A percentile compares a stretch with the other conserved stretches of the same genome.
phyloP scores from a whole-genome alignment of 2,329 filamentous ascomycete genomes.

The Teratosphaeriaceae sp. region DNA sequence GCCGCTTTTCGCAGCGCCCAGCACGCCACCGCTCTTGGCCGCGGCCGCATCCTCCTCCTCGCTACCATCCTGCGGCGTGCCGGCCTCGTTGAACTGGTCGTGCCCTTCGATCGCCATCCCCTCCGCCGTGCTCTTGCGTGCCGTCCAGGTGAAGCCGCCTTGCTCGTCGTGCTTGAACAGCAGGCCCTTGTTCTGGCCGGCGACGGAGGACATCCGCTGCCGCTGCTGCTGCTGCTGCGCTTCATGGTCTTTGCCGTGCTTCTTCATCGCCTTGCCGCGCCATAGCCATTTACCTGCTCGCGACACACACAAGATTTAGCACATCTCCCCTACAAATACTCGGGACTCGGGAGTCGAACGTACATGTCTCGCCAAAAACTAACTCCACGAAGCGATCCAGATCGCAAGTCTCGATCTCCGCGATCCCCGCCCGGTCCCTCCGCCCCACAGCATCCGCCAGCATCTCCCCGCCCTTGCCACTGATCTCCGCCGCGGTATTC shows the following conservation, averaged over 20 bases:
- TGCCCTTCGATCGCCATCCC: background rate
- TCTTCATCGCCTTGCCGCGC: constrained; percentile 79
- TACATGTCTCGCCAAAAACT: constrained; percentile 71
- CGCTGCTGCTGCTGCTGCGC: constrained; percentile 10
- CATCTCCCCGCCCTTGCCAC: constrained; percentile 89
- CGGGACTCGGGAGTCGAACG: no score
- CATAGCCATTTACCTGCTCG: constrained; percentile 92
- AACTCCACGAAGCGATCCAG: constrained; percentile 76
- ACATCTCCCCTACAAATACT: no score
- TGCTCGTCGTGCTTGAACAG: constrained; percentile 54
- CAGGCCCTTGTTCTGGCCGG: constrained; percentile 28
- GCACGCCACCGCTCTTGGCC: constrained; percentile 59
- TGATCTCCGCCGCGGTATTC: constrained; percentile 87
- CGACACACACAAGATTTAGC: no score
- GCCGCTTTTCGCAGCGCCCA: constrained; percentile 70
- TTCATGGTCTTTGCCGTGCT: constrained; percentile 14
- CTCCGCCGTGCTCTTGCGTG: constrained; percentile 39
- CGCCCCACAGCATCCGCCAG: constrained; percentile 87
- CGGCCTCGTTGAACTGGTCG: background rate
- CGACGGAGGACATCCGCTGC: constrained; percentile 2
- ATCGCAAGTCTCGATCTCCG: constrained; percentile 87
- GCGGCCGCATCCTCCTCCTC: constrained; percentile 29
- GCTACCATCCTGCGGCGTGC: constrained; percentile 9
- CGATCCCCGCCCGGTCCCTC: constrained; percentile 80
- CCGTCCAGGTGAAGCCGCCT: constrained; percentile 39